Base-by-base conservation (phyloP, 352 stramenopile species). In the Phytophthora fragariaefolia region DNA sequence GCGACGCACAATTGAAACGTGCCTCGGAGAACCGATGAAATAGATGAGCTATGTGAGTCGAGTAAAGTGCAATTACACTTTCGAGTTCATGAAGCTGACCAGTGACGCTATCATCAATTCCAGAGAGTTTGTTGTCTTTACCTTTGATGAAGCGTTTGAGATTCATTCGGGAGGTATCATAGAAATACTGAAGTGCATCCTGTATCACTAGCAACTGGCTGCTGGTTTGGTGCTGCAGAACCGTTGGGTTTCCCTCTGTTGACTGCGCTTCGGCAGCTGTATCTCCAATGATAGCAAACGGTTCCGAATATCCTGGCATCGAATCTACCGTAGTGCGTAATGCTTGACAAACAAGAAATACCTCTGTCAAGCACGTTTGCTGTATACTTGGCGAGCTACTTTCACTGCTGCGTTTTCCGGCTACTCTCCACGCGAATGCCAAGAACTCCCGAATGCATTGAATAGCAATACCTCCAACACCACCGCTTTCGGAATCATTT, bases 401-500 rank as follows among this genome's bases (percentile, higher is more conserved):
- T n/a, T 55, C 51, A 0, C 43, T 46, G 0, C 53, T 61, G 6
- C 82, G 78, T 27, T 80, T 80, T 1, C 70, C 56, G 23, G 74
- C 74, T 23, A 85, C 34, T 17, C 74, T 67, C 80, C 76, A 89
- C 0, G 76, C 62, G 36, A 83, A 83, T 4, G 36, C 52, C 17
- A 88, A 49, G 43, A 84, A 79, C 2, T 76, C 71, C 1, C 80
- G 74, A 26, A 91, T 73, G 12, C 52, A 67, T 15, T 74, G 56
- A 8, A 84, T 53, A 9, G 58, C 55, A 51, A 47, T 38, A 2
- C 15, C 42, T 20, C 42, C 20, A 4, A 36, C 9, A 27, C 42
- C 40, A 4, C 38, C 30, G 8, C 17, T 57, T 1, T 63, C 58
- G 2, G 32, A 53, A 40, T 57, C n/a, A 48, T 1, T 26, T 18